A percentile compares a stretch with the other conserved stretches of the same genome.
Conservation (phyloP, 1,139 yeast genomes). For the Protomyces lactucae-debilis region DNA sequence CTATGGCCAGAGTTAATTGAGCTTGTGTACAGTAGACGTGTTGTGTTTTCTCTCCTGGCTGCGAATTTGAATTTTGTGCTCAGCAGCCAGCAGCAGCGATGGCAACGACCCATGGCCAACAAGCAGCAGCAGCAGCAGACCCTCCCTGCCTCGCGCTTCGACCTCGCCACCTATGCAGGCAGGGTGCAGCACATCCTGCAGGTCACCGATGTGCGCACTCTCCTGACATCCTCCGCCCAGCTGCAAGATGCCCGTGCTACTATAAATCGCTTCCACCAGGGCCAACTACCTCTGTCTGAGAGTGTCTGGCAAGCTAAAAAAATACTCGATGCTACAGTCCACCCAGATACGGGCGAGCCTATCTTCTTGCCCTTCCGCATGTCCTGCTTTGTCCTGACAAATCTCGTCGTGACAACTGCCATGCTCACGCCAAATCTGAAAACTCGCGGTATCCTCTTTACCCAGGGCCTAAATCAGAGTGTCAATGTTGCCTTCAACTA, state of each 20-base stretch:
- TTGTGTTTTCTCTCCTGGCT: no score
- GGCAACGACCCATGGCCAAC: background rate
- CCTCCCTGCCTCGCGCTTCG: slow-evolving; percentile 47
- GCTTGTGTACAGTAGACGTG: no score
- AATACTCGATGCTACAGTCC: slow-evolving; percentile 36
- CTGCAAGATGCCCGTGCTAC: slow-evolving; percentile 59
- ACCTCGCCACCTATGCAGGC: slow-evolving; percentile 79
- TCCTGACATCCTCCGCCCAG: slow-evolving; percentile 63
- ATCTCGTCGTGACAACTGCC: slow-evolving; percentile 91
- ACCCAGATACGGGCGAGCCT: slow-evolving; percentile 71
- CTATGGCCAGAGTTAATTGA: no score
- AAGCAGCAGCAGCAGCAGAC: background rate
- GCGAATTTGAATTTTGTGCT: no score
- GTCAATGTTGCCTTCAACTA: slow-evolving; percentile 94
- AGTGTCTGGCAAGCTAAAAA: slow-evolving; percentile 86
- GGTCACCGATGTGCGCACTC: slow-evolving; percentile 48
- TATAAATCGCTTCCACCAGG: slow-evolving; percentile 68
- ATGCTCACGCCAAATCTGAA: slow-evolving; percentile 94
- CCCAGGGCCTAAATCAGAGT: slow-evolving; percentile 97
- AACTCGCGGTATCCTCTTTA: slow-evolving; percentile 81
- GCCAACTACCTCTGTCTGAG: slow-evolving; percentile 53
- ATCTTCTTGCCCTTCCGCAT: slow-evolving; percentile 89
- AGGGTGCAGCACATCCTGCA: slow-evolving; percentile 53
- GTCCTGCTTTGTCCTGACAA: slow-evolving; percentile 92
- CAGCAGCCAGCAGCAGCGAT: background rate